phyloP scores from a whole-genome alignment of 805 yeast genomes.

The Metschnikowia santaceciliae region DNA sequence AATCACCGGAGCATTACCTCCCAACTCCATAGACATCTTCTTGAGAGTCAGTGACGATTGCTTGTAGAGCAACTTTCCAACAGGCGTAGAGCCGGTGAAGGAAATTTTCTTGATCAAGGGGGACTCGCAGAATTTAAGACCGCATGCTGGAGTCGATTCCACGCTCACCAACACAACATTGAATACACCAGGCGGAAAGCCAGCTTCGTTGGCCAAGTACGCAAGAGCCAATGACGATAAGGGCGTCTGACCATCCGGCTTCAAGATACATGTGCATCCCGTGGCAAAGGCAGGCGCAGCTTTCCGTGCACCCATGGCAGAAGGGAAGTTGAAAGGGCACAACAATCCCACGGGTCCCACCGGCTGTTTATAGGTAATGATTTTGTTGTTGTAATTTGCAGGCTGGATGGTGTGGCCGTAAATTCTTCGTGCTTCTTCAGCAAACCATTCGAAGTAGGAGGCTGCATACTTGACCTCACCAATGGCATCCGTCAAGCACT shows the following conservation, averaged over 20 bases:
- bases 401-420: slow-evolving; percentile 60
- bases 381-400: slow-evolving; percentile 46
- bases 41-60: slow-evolving; percentile 62
- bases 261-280: slow-evolving; percentile 58
- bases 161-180: slow-evolving; percentile 47
- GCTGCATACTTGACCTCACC: slow-evolving; percentile 61
- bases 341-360: slow-evolving; percentile 62
- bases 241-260: slow-evolving; percentile 63
- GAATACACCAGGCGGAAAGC: slow-evolving; percentile 56
- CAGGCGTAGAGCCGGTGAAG: slow-evolving; percentile 75
- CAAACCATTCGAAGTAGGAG: slow-evolving; percentile 42
- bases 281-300: slow-evolving; percentile 64
- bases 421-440: slow-evolving; percentile 54
- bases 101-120: slow-evolving; percentile 60
- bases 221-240: slow-evolving; percentile 56
- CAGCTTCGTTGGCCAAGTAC: slow-evolving; percentile 52
- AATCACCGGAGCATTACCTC: slow-evolving; percentile 79
- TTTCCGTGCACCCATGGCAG: slow-evolving; percentile 64
- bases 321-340: slow-evolving; percentile 67
- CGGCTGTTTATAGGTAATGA: slow-evolving; percentile 53
- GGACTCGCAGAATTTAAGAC: slow-evolving; percentile 49
- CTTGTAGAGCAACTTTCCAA: slow-evolving; percentile 63
- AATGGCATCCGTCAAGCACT: slow-evolving; percentile 48
- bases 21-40: slow-evolving; percentile 69
- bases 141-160: slow-evolving; percentile 50